phyloP scores from a whole-genome alignment of 2,329 filamentous ascomycete genomes.

The Neophaeococcomyces mojaviensis region DNA sequence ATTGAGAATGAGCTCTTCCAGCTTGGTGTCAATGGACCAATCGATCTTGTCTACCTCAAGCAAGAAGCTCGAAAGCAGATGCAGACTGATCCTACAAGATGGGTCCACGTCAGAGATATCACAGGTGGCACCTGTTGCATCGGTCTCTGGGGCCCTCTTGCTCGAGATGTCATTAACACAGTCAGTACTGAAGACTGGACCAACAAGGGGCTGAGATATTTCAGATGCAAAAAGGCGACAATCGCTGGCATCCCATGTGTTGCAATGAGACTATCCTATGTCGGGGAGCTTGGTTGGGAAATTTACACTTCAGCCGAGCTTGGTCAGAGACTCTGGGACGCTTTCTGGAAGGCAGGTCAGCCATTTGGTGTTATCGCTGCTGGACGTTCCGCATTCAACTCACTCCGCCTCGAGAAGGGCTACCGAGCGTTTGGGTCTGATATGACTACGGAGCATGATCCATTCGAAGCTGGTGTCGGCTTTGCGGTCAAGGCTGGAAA shows the following conservation, averaged over 20 bases:
- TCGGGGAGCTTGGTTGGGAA: slow-evolving; percentile 58
- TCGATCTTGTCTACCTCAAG: slow-evolving; percentile 48
- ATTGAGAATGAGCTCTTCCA: slow-evolving; percentile 42
- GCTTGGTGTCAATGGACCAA: slow-evolving; percentile 49
- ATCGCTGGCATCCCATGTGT: slow-evolving; percentile 52
- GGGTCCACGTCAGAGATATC: slow-evolving; percentile 50
- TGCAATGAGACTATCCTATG: slow-evolving; percentile 50
- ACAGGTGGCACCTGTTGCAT: slow-evolving; percentile 55
- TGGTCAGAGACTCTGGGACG: slow-evolving; percentile 53
- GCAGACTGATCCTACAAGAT: slow-evolving; percentile 33
- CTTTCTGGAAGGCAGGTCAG: slow-evolving; percentile 48
- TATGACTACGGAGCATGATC: slow-evolving; percentile 54
- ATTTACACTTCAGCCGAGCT: slow-evolving; percentile 54
- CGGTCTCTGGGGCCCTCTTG: slow-evolving; percentile 56
- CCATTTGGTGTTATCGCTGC: slow-evolving; percentile 50
- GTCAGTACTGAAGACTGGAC: slow-evolving; percentile 25
- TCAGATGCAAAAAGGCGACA: slow-evolving; percentile 41
- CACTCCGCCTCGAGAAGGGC: slow-evolving; percentile 53
- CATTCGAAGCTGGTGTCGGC: slow-evolving; percentile 51
- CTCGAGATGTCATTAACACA: slow-evolving; percentile 43
- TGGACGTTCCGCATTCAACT: slow-evolving; percentile 51
- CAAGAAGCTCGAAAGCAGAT: slow-evolving; percentile 46
- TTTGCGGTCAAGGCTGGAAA: slow-evolving; percentile 39
- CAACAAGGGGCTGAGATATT: slow-evolving; percentile 40
- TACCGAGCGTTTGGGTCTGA: slow-evolving; percentile 51